Evolutionary conservation across 2,329 filamentous ascomycete genomes (phyloP).

Genomic region (Aspergillus ustus): DNA sequence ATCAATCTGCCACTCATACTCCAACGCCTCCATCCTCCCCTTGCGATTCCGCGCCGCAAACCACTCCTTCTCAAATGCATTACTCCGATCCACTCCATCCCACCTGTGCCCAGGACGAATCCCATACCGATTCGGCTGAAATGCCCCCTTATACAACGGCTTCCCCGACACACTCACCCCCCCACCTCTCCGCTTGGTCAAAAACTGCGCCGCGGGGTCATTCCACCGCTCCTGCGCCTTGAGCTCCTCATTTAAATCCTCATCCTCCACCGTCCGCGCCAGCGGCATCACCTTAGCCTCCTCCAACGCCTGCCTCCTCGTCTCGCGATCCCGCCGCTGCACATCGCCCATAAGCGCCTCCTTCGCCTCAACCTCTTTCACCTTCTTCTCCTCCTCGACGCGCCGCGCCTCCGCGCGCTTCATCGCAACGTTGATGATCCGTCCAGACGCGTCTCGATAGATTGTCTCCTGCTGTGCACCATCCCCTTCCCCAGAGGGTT

Average conservation of each 20-base stretch:
- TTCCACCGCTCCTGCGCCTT: constrained; percentile 83
- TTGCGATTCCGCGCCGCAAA: constrained; percentile 84
- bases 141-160: constrained; percentile 77
- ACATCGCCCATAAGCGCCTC: constrained; percentile 83
- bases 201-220: constrained; percentile 85
- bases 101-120: constrained; percentile 91
- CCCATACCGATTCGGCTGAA: constrained; percentile 88
- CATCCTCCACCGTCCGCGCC: constrained; percentile 81
- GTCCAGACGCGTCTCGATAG: constrained; percentile 90
- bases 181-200: constrained; percentile 58
- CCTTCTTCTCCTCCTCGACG: constrained; percentile 72
- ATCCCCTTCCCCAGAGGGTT: constrained; percentile 38
- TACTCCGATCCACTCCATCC: constrained; percentile 95
- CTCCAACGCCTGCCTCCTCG: constrained; percentile 69
- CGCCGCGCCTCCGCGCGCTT: constrained; percentile 84
- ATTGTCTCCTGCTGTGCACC: constrained; percentile 75
- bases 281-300: constrained; percentile 84
- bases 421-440: constrained; percentile 92
- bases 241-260: constrained; percentile 80
- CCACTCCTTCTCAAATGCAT: constrained; percentile 90
- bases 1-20: constrained; percentile 97
- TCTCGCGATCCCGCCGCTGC: constrained; percentile 71
- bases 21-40: constrained; percentile 75
- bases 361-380: constrained; percentile 67
- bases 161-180: constrained; percentile 57